phyloP scores from a whole-genome alignment of 2,329 filamentous ascomycete species.

The Hyphodiscus sp. region DNA sequence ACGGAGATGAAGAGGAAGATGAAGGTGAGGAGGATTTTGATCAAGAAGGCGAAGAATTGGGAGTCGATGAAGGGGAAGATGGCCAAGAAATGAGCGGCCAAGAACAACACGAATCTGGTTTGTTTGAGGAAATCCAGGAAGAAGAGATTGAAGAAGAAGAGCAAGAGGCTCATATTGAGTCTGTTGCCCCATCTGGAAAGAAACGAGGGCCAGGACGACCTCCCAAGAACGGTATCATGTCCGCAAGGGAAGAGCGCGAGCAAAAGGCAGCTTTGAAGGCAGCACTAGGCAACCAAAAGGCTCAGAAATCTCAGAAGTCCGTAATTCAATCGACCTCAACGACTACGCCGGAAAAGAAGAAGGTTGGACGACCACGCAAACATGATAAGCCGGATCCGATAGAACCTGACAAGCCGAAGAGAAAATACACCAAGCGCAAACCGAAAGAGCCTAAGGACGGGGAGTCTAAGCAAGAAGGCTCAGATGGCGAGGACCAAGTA shows the following conservation, averaged over 20 bases:
- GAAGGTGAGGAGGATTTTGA: slow-evolving; percentile 30
- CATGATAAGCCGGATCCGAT: slow-evolving; percentile 53
- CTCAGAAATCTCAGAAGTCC: slow-evolving; percentile 38
- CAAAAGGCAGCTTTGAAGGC: slow-evolving; percentile 57
- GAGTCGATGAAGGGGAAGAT: slow-evolving; percentile 22
- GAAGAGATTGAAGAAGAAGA: slow-evolving; percentile 5
- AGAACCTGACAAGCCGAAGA: slow-evolving; percentile 51
- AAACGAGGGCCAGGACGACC: slow-evolving; percentile 69
- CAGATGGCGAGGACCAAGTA: slow-evolving; percentile 40
- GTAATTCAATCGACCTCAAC: slow-evolving; percentile 28
- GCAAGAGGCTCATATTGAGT: slow-evolving; percentile 10
- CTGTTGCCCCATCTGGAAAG: slow-evolving; percentile 28
- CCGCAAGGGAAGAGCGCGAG: slow-evolving; percentile 73
- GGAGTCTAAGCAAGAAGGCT: slow-evolving; percentile 47
- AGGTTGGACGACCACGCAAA: slow-evolving; percentile 59
- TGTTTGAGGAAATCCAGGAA: neutral
- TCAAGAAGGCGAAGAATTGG: slow-evolving; percentile 19
- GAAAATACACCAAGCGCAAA: slow-evolving; percentile 60
- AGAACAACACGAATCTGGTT: neutral
- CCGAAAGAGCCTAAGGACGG: slow-evolving; percentile 38
- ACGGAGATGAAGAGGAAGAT: slow-evolving; percentile 15
- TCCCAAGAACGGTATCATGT: slow-evolving; percentile 79
- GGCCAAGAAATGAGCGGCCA: slow-evolving; percentile 3
- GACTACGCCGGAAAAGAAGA: slow-evolving; percentile 42
- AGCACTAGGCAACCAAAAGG: slow-evolving; percentile 41